Percentiles rank a stretch among this genome's conserved stretches.
phyloP scores from a whole-genome alignment of 2,329 filamentous ascomycete genomes.

The Ophiostoma fasciatum region DNA sequence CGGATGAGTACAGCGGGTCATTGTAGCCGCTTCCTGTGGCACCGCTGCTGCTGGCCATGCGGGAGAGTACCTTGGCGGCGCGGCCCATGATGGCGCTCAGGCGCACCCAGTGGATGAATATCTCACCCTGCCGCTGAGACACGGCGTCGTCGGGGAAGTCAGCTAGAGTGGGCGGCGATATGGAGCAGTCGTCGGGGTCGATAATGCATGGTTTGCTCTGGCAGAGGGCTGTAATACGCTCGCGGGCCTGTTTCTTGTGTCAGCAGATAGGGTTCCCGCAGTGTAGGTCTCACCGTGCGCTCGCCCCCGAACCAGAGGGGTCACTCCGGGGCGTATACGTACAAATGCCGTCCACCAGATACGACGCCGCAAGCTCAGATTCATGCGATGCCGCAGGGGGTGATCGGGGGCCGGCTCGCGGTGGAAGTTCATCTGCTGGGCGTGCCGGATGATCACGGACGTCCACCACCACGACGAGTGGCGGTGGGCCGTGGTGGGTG shows the following conservation, averaged over 20 bases:
- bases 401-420: constrained; percentile 1
- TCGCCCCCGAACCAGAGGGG: no score
- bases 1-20: background rate
- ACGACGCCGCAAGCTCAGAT: background rate
- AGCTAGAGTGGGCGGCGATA: background rate
- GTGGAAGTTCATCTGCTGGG: constrained; percentile 5
- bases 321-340: background rate
- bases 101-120: constrained; percentile 5
- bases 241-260: background rate
- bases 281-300: no score
- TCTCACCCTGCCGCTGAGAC: constrained; percentile 1
- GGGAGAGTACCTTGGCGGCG: background rate
- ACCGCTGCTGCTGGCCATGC: background rate
- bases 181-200: constrained; percentile 3
- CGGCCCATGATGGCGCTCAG: constrained; percentile 3
- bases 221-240: background rate
- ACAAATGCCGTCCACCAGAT: constrained; percentile 3
- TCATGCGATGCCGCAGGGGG: background rate
- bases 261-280: no score
- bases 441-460: constrained; percentile 2
- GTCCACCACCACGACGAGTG: constrained; percentile 6
- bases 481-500: background rate
- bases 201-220: constrained; percentile 4
- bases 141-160: constrained; percentile 1
- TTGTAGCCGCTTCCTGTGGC: no score